Conservation (phyloP, 2,329 filamentous ascomycete species). For the Pseudogymnoascus sp. region DNA sequence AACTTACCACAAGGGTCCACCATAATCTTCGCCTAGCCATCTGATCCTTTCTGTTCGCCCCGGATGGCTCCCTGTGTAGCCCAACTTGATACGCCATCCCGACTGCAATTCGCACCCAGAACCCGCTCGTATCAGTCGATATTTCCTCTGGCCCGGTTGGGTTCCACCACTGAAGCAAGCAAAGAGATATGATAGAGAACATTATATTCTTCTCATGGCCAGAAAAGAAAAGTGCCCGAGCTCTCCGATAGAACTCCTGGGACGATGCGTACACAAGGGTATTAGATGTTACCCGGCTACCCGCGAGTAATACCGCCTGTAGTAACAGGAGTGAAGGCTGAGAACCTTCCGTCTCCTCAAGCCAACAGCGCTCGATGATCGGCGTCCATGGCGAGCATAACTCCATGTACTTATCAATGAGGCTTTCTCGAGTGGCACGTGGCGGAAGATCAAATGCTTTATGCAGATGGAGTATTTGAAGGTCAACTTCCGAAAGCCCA, state of each 20-base stretch:
- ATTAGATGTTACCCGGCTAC: conserved; percentile 32
- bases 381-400: conserved; percentile 19
- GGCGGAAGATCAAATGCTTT: conserved; percentile 10
- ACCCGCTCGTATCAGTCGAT: conserved; percentile 35
- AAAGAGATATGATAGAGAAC: conserved; percentile 25
- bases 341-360: conserved; percentile 22
- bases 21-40: conserved; percentile 32
- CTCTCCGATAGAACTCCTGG: conserved; percentile 29
- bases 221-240: conserved; percentile 28
- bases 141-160: conserved; percentile 28
- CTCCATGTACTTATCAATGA: conserved; percentile 17
- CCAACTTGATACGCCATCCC: conserved; percentile 37
- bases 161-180: conserved; percentile 30
- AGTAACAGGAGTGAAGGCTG: conserved; percentile 27
- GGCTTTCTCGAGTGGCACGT: conserved; percentile 15
- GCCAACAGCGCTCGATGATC: conserved; percentile 22
- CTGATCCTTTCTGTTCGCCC: conserved; percentile 25
- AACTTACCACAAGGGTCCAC: conserved; percentile 35
- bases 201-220: conserved; percentile 28
- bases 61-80: conserved; percentile 33
- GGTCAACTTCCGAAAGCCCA: conserved; percentile 2
- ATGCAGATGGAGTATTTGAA: conserved; percentile 3
- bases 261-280: conserved; percentile 21
- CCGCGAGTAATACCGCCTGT: conserved; percentile 34
- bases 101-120: conserved; percentile 35